These are phyloP conservation scores for Ophiocordyceps polyrhachis-furcata DNA, from an alignment of 2,329 filamentous ascomycete species.

Conservation along the genomic window DNA sequence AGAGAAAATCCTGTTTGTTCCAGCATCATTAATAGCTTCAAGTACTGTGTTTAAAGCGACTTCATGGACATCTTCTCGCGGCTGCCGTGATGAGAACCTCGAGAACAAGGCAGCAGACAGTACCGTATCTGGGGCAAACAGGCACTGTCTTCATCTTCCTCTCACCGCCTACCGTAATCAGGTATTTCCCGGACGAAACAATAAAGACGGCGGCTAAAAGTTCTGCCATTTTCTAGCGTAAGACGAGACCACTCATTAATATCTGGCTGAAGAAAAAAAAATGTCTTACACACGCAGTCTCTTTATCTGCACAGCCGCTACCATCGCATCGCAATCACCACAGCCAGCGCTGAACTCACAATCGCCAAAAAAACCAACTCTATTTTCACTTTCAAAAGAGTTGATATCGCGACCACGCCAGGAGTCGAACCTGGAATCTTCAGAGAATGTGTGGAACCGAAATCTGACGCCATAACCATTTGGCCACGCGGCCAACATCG, in stretches of 20 bases:
- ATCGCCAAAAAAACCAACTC: not conserved
- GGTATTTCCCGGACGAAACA: too few species aligned
- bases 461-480: conserved; percentile 26
- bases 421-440: conserved; percentile 26
- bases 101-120: not conserved
- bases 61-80: not conserved
- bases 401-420: conserved; percentile 18
- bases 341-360: not conserved
- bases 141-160: not conserved
- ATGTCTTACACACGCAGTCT: too few species aligned
- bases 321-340: too few species aligned
- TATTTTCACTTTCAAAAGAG: not conserved
- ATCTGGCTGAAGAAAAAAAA: not conserved
- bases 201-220: not conserved
- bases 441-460: conserved; percentile 17
- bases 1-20: not conserved
- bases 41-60: not conserved
- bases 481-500: conserved; percentile 23
- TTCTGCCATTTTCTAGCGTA: not conserved
- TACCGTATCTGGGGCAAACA: not conserved
- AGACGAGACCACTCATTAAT: not conserved
- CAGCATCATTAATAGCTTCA: not conserved
- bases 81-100: not conserved
- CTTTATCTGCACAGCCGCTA: too few species aligned
- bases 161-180: not conserved